Base-by-base conservation (phyloP, 139 green algal species). In the Spirogloea muscicola region DNA sequence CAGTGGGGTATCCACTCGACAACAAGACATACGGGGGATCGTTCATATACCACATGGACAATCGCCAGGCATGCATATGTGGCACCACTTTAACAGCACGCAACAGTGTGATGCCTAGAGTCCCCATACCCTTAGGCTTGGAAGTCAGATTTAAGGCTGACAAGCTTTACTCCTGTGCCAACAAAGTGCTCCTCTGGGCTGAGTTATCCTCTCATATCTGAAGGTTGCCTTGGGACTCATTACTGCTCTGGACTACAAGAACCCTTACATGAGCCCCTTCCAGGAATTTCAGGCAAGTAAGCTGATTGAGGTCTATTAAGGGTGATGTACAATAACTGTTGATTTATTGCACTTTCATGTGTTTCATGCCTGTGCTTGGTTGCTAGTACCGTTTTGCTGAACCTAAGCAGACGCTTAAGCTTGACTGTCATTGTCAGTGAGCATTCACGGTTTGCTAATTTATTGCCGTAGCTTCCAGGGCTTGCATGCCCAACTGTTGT, bases 1-100 rank as follows among this genome's bases (percentile, higher is more conserved):
- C 87, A 0, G 58, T 96, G 25, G 93, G 93, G 0, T 93, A 88
- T 60, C 92, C 92, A 3, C 77, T 96, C 55, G 78, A 87, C 51
- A 62, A 13, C 27, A 40, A 76, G 57, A 88, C 85, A 0, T 96
- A 96, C 61, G 93, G 93, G 5, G 93, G 93, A 39, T 84, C 72
- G 42, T 98, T 93, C 72, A 51, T 97, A 29, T 98, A 98, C 84
- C 92, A 96, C 82, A 94, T 95, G 93, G 78, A 74, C 2, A 81
- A 92, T 44, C 86, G 87, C 49, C 58, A 76, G 58, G 67, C 46
- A 33, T 55, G 46, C 21, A 55, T 31, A 21, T n/a, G n/a, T n/a
- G n/a, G n/a, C n/a, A n/a, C n/a, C n/a, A n/a, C n/a, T n/a, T n/a
- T n/a, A n/a, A n/a, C n/a, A n/a, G n/a, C n/a, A n/a, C n/a, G n/a